Base-by-base conservation (phyloP, 2,329 filamentous ascomycete genomes). In the Lizonia empirigonia region DNA sequence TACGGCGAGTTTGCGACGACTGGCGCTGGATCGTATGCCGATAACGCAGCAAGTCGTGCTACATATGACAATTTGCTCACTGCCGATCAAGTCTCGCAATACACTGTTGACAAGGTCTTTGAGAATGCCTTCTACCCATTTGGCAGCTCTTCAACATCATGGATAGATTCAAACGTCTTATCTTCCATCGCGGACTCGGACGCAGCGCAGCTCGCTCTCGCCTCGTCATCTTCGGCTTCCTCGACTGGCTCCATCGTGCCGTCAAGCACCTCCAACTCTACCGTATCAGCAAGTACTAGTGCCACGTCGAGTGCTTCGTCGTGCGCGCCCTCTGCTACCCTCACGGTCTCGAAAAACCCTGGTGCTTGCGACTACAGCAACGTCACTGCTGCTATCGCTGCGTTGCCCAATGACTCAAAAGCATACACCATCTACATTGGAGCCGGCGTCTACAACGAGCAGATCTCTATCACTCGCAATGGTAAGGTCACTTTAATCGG, bases 401-500 rank as follows among this genome's bases (percentile, higher is more conserved):
- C 77, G 8, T 64, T 80, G 8, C 75, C 76, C 9, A 73, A 69
- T 37, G 74, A 78, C 39, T 67, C 70, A 29, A 65, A 74, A 24
- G 59, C 70, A 9, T 74, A 77, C 50, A 73, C 70, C 6, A 76
- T 78, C 37, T 67, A 69, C 40, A 71, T 78, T 52, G 65, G 68
- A 33, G 60, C 70, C n/a, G 76, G 76, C 22, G 71, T 70, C 5
- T 78, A 78, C 53, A 70, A 60, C 4, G 76, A 78, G 64, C 74
- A 77, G 51, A 59, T 78, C 12, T 69, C 62, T 12, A 69, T 78
- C 32, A 75, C 70, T 10, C 70, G 75, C 20, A 70, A 64, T 18
- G 76, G 76, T 4, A 73, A 74, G 48, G 73, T 80, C 7, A 77
- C 77, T 0, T 60, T 80, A 13, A 48, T 75, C 8, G 78, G 76